These are phyloP conservation scores for Taiozyma sp. DNA, from an alignment of 1,139 yeast genomes.

Conservation along the genomic window DNA sequence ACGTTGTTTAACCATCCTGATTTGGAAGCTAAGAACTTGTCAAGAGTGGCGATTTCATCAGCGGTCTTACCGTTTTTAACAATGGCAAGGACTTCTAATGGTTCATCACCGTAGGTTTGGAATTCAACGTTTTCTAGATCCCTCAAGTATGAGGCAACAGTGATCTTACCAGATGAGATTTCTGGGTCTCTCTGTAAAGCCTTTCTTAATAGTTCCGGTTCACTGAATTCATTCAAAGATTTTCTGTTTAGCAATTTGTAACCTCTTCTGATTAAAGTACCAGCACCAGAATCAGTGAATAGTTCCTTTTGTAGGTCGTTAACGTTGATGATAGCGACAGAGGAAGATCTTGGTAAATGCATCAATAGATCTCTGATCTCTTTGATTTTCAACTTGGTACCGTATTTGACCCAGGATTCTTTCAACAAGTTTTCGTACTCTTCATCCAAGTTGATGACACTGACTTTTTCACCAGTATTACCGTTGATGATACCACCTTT, in stretches of 20 bases:
- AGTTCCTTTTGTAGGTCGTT: slow-evolving; percentile 93
- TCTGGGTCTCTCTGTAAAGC: slow-evolving; percentile 77
- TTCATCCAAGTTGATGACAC: slow-evolving; percentile 89
- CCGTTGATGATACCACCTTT: slow-evolving; percentile 98
- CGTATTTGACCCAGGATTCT: slow-evolving; percentile 97
- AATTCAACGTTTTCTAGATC: slow-evolving; percentile 57
- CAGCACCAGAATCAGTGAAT: slow-evolving; percentile 98
- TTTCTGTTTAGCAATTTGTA: slow-evolving; percentile 74
- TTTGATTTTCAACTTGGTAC: slow-evolving; percentile 92
- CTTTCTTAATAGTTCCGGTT: slow-evolving; percentile 68
- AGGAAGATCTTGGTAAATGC: slow-evolving; percentile 92
- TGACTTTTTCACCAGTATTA: slow-evolving; percentile 81
- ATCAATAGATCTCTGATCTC: slow-evolving; percentile 93
- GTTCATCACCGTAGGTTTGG: slow-evolving; percentile 92
- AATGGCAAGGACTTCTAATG: slow-evolving; percentile 88
- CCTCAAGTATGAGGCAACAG: slow-evolving; percentile 81
- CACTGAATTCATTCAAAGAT: slow-evolving; percentile 65
- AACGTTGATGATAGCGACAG: slow-evolving; percentile 95
- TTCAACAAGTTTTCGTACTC: slow-evolving; percentile 88
- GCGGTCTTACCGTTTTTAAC: slow-evolving; percentile 41
- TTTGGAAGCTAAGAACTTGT: slow-evolving; percentile 81
- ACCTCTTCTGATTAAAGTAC: slow-evolving; percentile 96
- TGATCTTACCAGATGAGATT: slow-evolving; percentile 60
- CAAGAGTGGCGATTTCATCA: slow-evolving; percentile 60
- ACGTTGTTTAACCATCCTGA: slow-evolving; percentile 98